Base-by-base conservation (phyloP, 2,329 filamentous ascomycete genomes). In the Monosporascus sp. region DNA sequence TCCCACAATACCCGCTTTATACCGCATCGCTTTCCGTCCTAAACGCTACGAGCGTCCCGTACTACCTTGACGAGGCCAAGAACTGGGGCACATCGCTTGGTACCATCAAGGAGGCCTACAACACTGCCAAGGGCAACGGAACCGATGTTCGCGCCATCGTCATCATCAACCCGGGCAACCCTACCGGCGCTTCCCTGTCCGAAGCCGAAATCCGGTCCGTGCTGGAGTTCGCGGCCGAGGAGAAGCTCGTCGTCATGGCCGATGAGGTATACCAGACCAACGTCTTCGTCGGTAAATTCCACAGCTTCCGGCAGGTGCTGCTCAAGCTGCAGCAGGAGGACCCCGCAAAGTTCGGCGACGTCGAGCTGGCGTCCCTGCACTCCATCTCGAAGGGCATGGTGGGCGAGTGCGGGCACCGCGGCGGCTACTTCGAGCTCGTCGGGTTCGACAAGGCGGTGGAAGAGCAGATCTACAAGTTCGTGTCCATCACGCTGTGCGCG, bases 211-310 rank as follows among this genome's bases (percentile, higher is more conserved):
- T 99, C 71, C 85, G 87, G 66, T 80, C 82, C 50, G 90, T 97
- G n/a, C 81, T 97, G 61, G 84, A 94, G 59, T 88, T 97, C 59
- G 93, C 94, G 40, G 86, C 85, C 27, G 80, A 92, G 71, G 85
- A 97, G 78, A 84, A 87, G 63, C 81, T 99, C 26, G 91, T 97
- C 52, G 79, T 97, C 60, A 83, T 99, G 66, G 94, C 94, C 50
- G 94, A 99, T 68, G 94, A 99, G 74, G 94, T 99, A 38, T 99
- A 99, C 83, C 94, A 99, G 76, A 97, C 94, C 68, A 99, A 99
- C 73, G 89, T 99, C 64, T 99, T 99, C 75, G 78, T 88, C 57
- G 94, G 94, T 71, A 81, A 93, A 70, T 99, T 99, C 79, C 85
- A 90, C 75, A 95, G 90, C 66, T 97, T 99, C 86, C 97, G 97